Evolutionary conservation across 148 eudicot genomes (phyloP), one percentile per base, ranked within the genome.

Genomic region (Nepenthes gracilis): DNA sequence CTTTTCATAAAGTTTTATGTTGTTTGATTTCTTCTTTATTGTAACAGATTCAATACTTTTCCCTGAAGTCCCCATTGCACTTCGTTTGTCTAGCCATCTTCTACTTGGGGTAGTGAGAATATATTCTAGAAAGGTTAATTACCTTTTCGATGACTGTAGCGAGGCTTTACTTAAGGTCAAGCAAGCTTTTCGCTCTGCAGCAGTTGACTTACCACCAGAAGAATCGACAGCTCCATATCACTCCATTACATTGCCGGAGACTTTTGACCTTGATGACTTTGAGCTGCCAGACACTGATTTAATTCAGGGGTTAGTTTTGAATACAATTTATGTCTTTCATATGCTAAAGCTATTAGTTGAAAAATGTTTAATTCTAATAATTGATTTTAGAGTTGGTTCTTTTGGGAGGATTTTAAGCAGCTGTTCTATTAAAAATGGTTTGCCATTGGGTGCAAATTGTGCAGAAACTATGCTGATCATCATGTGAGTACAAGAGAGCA

Each of bases 211-310:
- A 58, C 99, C 96, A 12, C 96, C 96, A 62, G 99, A 92, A 74
- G 85, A 88, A 69, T 82, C 96, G 34, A 88, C 86, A 72, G 99
- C 99, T 23, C 99, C 96, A 12, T 88, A 88, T 67, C 96, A 93
- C 68, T 86, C 99, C 33, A 88, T 93, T 67, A 88, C 99, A 51
- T 75, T 93, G 68, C 99, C 99, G 9, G 99, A 93, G 80, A 93
- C 96, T 57, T 93, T 93, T 74, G 96, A 93, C 80, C 99, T 93
- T 67, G 99, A 93, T 72, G 96, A 88, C 67, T 93, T 93, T 81
- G 99, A 93, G 83, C 85, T 93, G 64, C 98, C 98, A 33, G 94
- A 88, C 57, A 79, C 72, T 74, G 94, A 88, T 47, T 61, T 77
- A 63, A 79, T 85, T 63, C 90, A 87, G 45, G 96, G 96, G 97